Base-by-base conservation (phyloP, 1,284 basidiomycete genomes). In the Cutaneotrichosporon arboriforme region DNA sequence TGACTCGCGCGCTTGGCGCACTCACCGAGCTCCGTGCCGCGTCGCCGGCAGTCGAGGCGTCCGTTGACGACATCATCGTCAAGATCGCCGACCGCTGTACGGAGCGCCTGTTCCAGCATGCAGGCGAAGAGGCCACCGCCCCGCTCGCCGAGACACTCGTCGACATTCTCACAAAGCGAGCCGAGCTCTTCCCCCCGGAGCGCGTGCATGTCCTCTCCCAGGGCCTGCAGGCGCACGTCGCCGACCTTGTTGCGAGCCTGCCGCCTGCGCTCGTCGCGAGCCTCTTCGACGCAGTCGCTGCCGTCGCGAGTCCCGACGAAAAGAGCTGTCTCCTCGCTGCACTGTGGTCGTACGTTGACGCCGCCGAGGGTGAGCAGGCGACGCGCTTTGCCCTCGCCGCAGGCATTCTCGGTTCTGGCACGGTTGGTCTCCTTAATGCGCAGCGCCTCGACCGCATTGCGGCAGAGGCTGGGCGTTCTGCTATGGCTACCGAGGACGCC, bases 401-500 rank as follows among this genome's bases (percentile, higher is more conserved):
- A 10, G 49, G 52, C 13, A 46, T 55, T 41, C 40, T 60, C 17
- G 50, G 33, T 13, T 35, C 49, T 1, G 37, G 40, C 2, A 22
- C 54, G 1, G 34, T 42, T 5, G 35, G 53, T 4, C 48, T 72
- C 2, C 26, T 67, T 4, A 37, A 40, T 14, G 45, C 55, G 2
- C 58, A 60, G 9, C 52, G 58, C 4, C 49, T 72, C 3, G 69
- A 72, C 43, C 10, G 35, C 4, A 53, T 69, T 36, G 65, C 62
- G 8, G 55, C 51, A 5, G 66, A 72, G 46, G 67, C 69, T 0
- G 53, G 63, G 7, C 61, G 68, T 8, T 20, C 59, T 2, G 68
- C 70, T 8, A 54, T 73, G 1, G 23, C 54, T 1, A 34, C 48
- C 4, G 54, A 59, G 35, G 42, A 58, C 14, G 45, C 52, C 1